Base-by-base conservation (phyloP, 192 early-diverging fungal species). In the Radiomyces spectabilis region DNA sequence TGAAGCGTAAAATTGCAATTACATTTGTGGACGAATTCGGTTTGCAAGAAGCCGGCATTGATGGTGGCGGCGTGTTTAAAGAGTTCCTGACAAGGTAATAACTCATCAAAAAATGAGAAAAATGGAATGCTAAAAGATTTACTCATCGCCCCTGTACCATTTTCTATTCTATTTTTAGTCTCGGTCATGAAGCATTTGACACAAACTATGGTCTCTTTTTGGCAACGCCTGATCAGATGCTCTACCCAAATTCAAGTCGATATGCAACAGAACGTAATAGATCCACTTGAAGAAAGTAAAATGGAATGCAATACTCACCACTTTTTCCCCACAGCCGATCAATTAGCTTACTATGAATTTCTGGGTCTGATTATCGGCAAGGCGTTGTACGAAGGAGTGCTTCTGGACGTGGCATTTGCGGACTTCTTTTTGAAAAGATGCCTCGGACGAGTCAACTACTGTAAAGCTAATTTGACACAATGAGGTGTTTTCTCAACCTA, bases 41-140 rank as follows among this genome's bases (percentile, higher is more conserved):
- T 0, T 67, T 93, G 27, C 65, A 62, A 9, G 95, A 98, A 59
- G 90, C 88, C 9, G 95, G 95, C 1, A 89, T 98, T 55, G 95
- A 98, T 63, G 95, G 95, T 42, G 93, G 93, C 26, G 94, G 95
- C 31, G 85, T 98, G 9, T 98, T 98, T 63, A 98, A 98, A 41
- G 95, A 98, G 69, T 98, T 98, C 56, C 69, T 98, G 32, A 95
- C 88, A 5, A 57, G 72, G 63, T 83, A 79, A 52, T 74, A 68
- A 21, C 21, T 10, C n/a, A 9, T 31, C 21, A 26, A 21, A 29
- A 4, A 37, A 3, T 46, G 3, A 43, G 24, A 2, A 12, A 5
- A 41, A 32, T 34, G 26, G 9, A 39, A 37, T 45, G 1, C 2
- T 13, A 16, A 45, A 27, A 5, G 3, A 27, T 53, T 10, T 29